Evolutionary conservation across 2,329 filamentous ascomycete genomes (phyloP).

Genomic region (Sporothrix sp.): DNA sequence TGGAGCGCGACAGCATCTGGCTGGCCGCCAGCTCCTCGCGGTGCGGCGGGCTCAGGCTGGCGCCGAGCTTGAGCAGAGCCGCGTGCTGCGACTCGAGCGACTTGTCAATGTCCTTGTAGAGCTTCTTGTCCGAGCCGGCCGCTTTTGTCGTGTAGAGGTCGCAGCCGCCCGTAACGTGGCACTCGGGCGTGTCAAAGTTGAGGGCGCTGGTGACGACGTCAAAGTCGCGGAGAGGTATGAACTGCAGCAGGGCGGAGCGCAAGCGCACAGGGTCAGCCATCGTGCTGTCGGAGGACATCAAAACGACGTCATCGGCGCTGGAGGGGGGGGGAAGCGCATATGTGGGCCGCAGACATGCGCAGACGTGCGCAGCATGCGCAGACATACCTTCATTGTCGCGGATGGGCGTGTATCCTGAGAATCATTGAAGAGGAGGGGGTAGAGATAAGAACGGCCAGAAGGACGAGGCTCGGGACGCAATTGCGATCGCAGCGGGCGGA

Average conservation of each 20-base stretch:
- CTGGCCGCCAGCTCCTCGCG: constrained; percentile 57
- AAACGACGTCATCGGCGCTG: constrained; percentile 6
- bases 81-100: constrained; percentile 87
- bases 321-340: no score
- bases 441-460: not conserved
- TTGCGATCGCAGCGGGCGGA: no score
- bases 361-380: not conserved
- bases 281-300: not conserved
- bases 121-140: constrained; percentile 87
- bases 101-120: constrained; percentile 91
- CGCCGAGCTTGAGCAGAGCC: constrained; percentile 74
- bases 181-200: constrained; percentile 91
- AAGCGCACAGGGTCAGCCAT: not conserved
- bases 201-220: constrained; percentile 85
- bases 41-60: constrained; percentile 76
- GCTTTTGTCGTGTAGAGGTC: constrained; percentile 97
- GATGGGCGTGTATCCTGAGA: constrained; percentile 8
- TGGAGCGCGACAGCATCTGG: constrained; percentile 73
- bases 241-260: constrained; percentile 42
- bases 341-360: not conserved
- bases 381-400: constrained; percentile 14
- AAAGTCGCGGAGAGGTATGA: constrained; percentile 81
- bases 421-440: constrained; percentile 3
- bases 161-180: constrained; percentile 84
- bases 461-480: not conserved